phyloP scores from a whole-genome alignment of 83 land plant genomes.

The Larix sibirica region DNA sequence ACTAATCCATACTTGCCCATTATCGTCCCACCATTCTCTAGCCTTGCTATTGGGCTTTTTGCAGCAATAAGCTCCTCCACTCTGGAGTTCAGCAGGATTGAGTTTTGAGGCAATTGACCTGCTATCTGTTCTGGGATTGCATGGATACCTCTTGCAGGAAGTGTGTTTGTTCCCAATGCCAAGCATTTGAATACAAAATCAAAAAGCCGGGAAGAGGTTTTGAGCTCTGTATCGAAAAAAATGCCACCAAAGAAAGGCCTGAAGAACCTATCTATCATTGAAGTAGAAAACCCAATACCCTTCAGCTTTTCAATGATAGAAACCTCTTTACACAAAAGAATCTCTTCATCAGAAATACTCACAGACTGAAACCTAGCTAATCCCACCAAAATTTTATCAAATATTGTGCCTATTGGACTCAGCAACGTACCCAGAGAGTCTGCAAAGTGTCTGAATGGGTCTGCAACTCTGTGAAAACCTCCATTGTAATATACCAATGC shows the following conservation, averaged over 20 bases:
- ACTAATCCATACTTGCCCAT: slow-evolving; percentile 61
- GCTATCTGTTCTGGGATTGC: slow-evolving; percentile 85
- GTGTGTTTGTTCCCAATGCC: slow-evolving; percentile 82
- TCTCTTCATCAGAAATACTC: slow-evolving; percentile 35
- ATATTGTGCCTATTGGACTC: slow-evolving; percentile 77
- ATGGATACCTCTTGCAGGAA: slow-evolving; percentile 83
- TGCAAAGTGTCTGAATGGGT: slow-evolving; percentile 72
- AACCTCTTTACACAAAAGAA: slow-evolving; percentile 52
- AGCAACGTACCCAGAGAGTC: slow-evolving; percentile 53
- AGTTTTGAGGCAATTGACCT: slow-evolving; percentile 45
- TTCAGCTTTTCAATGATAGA: slow-evolving; percentile 45
- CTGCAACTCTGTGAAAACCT: slow-evolving; percentile 77
- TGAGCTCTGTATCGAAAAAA: slow-evolving; percentile 85
- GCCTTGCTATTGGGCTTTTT: slow-evolving; percentile 23
- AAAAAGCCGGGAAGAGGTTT: slow-evolving; percentile 82
- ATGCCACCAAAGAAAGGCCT: slow-evolving; percentile 96
- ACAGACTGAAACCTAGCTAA: slow-evolving; percentile 50
- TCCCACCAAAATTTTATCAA: slow-evolving; percentile 79
- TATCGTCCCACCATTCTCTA: slow-evolving; percentile 54
- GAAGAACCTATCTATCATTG: slow-evolving; percentile 79
- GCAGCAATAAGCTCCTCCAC: slow-evolving; percentile 33
- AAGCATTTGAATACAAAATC: slow-evolving; percentile 90
- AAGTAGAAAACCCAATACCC: slow-evolving; percentile 64
- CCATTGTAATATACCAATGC: slow-evolving; percentile 74
- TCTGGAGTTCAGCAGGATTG: slow-evolving; percentile 54